Conservation (phyloP, 2,329 filamentous ascomycete species). For the Fusarium hainanense region DNA sequence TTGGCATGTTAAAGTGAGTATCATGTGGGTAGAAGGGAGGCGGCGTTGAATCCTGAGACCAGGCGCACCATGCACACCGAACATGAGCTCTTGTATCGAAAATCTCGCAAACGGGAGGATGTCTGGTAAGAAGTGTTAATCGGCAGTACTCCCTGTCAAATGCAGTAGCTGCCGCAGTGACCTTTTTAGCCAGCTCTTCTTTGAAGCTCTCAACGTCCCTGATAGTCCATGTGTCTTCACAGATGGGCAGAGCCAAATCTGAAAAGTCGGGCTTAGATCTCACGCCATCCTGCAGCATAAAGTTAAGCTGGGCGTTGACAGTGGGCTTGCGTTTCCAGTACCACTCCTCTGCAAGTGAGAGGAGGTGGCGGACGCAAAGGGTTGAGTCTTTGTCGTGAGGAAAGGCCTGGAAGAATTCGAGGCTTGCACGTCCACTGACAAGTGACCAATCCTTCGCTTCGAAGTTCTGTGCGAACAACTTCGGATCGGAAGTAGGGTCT, state of each 20-base stretch:
- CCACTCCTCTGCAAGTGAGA: slow-evolving; percentile 28
- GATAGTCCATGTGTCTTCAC: slow-evolving; percentile 12
- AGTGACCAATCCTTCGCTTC: background rate
- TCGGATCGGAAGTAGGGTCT: background rate
- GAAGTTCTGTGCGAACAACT: slow-evolving; percentile 18
- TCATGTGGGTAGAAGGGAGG: background rate
- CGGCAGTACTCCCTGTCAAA: background rate
- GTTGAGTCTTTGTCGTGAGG: slow-evolving; percentile 33
- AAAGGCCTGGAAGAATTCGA: slow-evolving; percentile 36
- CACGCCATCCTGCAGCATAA: background rate
- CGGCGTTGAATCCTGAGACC: background rate
- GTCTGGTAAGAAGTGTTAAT: background rate
- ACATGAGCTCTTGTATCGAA: background rate
- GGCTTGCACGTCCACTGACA: background rate
- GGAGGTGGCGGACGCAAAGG: slow-evolving; percentile 28
- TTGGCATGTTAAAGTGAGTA: background rate
- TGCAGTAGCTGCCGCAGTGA: background rate
- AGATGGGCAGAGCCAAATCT: slow-evolving; percentile 16
- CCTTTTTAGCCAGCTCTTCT: background rate
- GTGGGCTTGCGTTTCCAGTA: slow-evolving; percentile 12
- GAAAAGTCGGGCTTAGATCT: slow-evolving; percentile 13
- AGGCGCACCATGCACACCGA: background rate
- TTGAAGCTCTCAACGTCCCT: slow-evolving; percentile 7
- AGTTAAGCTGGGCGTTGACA: background rate
- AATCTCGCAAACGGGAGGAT: background rate